Percentiles rank a stretch among this genome's conserved stretches.
Conservation (phyloP, 129 eudicot genomes). For the Calendula officinalis region DNA sequence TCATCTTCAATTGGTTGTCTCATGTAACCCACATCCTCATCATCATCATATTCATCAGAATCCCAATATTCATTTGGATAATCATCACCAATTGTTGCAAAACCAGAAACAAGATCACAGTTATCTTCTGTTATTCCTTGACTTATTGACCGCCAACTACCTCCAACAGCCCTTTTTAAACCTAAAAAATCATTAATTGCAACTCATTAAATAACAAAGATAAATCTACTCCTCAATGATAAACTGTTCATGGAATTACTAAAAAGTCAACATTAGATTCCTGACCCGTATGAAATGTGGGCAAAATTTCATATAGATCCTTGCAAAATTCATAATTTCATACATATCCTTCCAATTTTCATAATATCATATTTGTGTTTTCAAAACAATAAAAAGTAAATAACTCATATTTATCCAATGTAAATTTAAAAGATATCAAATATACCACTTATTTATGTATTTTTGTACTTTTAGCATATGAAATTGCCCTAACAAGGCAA, state of each 20-base stretch:
- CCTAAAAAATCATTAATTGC: conserved; percentile 29
- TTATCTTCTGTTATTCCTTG: conserved; percentile 87
- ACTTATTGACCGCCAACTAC: conserved; percentile 84
- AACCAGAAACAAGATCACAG: conserved; percentile 85
- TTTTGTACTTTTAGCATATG: no score
- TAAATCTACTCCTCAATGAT: conserved; percentile 4
- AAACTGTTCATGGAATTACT: conserved; percentile 9
- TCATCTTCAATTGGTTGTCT: conserved; percentile 99
- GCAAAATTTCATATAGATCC: no score
- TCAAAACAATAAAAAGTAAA: no score
- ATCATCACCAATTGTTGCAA: conserved; percentile 96
- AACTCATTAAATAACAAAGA: background rate
- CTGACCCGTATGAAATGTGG: background rate
- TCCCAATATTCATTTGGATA: conserved; percentile 96
- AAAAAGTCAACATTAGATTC: conserved; percentile 1
- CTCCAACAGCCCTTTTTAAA: conserved; percentile 62
- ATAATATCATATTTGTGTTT: no score
- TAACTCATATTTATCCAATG: no score
- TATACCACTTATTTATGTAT: no score
- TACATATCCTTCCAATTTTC: no score
- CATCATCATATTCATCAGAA: conserved; percentile 94
- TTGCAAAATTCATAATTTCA: no score
- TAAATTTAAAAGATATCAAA: no score
- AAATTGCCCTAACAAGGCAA: background rate
- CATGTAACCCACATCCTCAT: conserved; percentile 92